Conservation (phyloP, 768 basidiomycete genomes). For the Dentipellis fragilis region DNA sequence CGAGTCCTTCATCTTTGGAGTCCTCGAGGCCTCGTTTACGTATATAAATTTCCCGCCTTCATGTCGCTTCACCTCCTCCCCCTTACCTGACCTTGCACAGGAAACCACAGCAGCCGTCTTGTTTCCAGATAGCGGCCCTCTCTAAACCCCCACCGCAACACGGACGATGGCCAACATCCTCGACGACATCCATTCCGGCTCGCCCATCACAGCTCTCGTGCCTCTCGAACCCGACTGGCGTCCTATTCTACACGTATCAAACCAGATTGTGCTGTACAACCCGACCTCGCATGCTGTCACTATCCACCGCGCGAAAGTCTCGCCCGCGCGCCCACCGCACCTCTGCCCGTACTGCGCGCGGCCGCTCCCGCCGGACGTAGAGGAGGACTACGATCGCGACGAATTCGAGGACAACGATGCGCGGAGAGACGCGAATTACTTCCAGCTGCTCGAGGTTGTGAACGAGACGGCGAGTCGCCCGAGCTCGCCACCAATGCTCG, state of each 20-base stretch:
- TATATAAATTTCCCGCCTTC: too few relatives aligned
- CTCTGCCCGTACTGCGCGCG: conserved; percentile 73
- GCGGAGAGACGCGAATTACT: conserved; percentile 65
- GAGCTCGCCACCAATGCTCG: conserved; percentile 31
- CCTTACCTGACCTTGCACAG: too few relatives aligned
- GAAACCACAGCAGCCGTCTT: too few relatives aligned
- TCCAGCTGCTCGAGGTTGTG: conserved; percentile 62
- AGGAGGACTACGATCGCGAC: conserved; percentile 23
- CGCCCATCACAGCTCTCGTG: neutral
- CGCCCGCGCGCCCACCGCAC: conserved; percentile 10
- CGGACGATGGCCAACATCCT: neutral
- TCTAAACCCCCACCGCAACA: neutral
- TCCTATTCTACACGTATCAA: conserved; percentile 72
- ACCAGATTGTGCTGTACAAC: conserved; percentile 84
- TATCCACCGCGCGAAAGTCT: conserved; percentile 28
- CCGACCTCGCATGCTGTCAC: conserved; percentile 76
- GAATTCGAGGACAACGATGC: conserved; percentile 14
- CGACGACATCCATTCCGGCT: neutral
- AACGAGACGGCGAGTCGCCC: conserved; percentile 55
- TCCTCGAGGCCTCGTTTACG: too few relatives aligned
- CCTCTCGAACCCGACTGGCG: conserved; percentile 43
- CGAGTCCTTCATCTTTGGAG: too few relatives aligned
- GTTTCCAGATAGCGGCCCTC: too few relatives aligned
- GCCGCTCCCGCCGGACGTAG: conserved; percentile 29
- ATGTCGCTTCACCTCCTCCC: too few relatives aligned